Base-by-base conservation (phyloP, 306 rosid species). In the Pterocarpus santalinus region DNA sequence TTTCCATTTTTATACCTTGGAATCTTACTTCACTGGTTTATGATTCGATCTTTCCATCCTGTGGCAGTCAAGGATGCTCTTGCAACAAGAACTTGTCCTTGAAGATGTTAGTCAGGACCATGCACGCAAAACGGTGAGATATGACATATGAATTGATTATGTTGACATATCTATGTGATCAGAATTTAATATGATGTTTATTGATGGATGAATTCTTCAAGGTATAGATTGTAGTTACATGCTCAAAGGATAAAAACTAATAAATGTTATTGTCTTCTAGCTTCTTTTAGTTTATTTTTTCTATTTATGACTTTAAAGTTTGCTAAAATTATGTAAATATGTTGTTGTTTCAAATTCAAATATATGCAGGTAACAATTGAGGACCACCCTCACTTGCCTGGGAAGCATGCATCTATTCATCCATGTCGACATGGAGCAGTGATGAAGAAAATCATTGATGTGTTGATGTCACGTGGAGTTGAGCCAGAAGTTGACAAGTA, bases 401-500 rank as follows among this genome's bases (percentile, higher is more conserved):
- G 99, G 78, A 95, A 95, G 87, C 99, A 93, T 85, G 98, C 99
- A 65, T 94, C 98, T 67, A 90, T 93, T 52, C 99, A 95, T 89
- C 98, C 99, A 71, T 95, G 99, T 77, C 85, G 89, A 73, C 99
- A 95, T 82, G 99, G 99, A 63, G 95, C 99, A 15, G 97, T 95
- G 75, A 95, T 95, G 99, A 95, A 95, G 88, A 95, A 95, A 82
- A 95, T 95, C 72, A 93, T 95, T 51, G 97, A 95, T 83, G 99
- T 95, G 58, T 82, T 93, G 65, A 90, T 95, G 97, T 93, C 98
- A 15, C 97, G 93, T 17, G 98, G 98, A 15, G 99, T 94, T 61
- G 99, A 95, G 85, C 99, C 99, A 33, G 97, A 95, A 91, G 99
- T 95, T 85, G 97, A 95, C 77, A 92, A 92, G 99, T 95, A 88